Base-by-base conservation (phyloP, 495 filamentous ascomycete species). In the Talaromyces ruber region DNA sequence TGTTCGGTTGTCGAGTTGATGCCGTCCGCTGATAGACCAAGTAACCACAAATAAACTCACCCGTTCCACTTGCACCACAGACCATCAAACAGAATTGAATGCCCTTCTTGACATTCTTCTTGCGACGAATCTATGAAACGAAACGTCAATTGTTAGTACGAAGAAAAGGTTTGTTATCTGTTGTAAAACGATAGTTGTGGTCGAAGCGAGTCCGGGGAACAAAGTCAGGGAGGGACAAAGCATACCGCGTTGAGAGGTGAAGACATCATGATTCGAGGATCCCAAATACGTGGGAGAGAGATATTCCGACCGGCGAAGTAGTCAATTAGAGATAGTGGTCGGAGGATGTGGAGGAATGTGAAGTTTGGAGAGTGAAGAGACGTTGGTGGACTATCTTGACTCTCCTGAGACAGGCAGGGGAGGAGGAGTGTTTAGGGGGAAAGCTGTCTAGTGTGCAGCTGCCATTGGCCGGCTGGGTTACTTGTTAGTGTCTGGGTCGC, bases 51-150 rank as follows among this genome's bases (percentile, higher is more conserved):
- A 60, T 56, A 52, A 62, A 79, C 85, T 68, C 85, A 97, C 93
- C 93, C 75, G 94, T 98, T 75, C 94, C 94, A 67, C 93, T 97
- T 71, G 94, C 93, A 79, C 94, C 94, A 74, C 95, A 98, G 67
- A 98, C 94, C 94, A 98, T 98, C 87, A 98, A 73, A 80, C 93
- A 98, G 82, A 98, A 98, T 83, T 98, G 95, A 71, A 98, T 97
- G 67, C 94, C 94, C 88, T 98, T 98, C 89, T 98, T 98, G 79
- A 98, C 93, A 84, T 98, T 97, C 86, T 98, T 98, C 93, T 98
- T 98, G 73, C 92, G 88, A 79, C 94, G 93, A 75, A 93, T 90
- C 89, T 92, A 77, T 62, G 67, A 9, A 28, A 70, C 64, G 67
- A 63, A 70, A 64, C 67, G 71, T 67, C 63, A 64, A 65, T 65